Evolutionary conservation across 371 early-diverging fungal genomes (phyloP), one percentile per base, ranked within the genome.

Genomic region (Mucor mucedo): DNA sequence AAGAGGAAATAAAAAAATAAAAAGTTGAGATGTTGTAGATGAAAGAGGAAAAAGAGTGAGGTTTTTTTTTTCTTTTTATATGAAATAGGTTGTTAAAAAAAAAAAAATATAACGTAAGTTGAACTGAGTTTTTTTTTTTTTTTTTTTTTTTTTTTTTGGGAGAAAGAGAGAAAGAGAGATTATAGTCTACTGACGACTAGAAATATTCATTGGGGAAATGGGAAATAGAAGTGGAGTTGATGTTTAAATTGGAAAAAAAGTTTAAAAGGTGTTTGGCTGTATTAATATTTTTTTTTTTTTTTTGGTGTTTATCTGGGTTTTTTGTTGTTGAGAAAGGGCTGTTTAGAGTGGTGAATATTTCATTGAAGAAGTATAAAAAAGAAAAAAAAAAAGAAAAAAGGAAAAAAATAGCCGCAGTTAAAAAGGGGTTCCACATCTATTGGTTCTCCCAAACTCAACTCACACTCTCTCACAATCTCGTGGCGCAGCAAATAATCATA

Each of bases 361-460:
- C 50, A 50, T 50, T 29, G 32, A 50, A 14, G 30, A 14, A 28
- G 8, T 14, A 48, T 28, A 28, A 50, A 49, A 44, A 57, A 45
- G 13, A 28, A 13, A 13, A 50, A 29, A 29, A 30, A 30, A 50
- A 50, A 50, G 5, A 5, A 50, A 50, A 50, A 58, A 48, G 47
- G 48, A 49, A 49, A 58, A 59, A 52, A 29, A 65, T 45, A 55
- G 32, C 55, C 66, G 66, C 66, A 66, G 66, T 61, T 66, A n/a
- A 56, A 52, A 49, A 45, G 59, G n/a, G 60, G 47, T 44, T 44
- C 44, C 5, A 5, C 27, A 50, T 39, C 40, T 6, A 66, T 66
- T 66, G 66, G 61, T 66, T 56, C 66, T 41, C 13, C 55, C 41
- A 6, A 9, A 38, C 21, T n/a, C 45, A 48, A 32, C 58, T 52